Conservation (phyloP, 768 basidiomycete genomes). For the Lactarius trivialis region DNA sequence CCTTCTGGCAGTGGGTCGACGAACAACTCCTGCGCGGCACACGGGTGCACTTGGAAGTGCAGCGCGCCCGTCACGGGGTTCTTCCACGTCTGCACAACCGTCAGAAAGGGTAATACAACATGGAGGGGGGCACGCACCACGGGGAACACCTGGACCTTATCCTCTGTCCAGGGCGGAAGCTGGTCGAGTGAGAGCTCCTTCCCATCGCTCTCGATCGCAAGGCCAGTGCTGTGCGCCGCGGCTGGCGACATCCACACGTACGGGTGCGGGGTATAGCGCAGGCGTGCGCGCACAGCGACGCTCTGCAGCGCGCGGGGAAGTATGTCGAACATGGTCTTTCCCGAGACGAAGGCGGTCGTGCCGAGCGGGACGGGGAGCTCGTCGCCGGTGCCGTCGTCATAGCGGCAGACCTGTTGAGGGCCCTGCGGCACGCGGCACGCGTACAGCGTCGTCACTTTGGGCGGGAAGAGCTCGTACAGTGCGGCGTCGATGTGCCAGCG, state of each 20-base stretch:
- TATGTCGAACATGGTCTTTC: constrained; percentile 76
- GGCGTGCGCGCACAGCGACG: constrained; percentile 64
- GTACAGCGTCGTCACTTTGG: constrained; percentile 78
- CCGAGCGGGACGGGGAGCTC: constrained; percentile 74
- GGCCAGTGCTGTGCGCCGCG: constrained; percentile 61
- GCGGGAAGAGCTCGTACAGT: constrained; percentile 66
- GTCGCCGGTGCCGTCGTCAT: constrained; percentile 83
- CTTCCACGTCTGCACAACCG: constrained; percentile 66
- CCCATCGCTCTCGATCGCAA: constrained; percentile 74
- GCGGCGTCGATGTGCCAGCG: constrained; percentile 91
- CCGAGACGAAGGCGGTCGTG: constrained; percentile 76
- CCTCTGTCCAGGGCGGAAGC: constrained; percentile 79
- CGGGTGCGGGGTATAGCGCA: constrained; percentile 76
- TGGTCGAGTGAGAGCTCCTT: constrained; percentile 57
- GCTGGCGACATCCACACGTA: constrained; percentile 85
- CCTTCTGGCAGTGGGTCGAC: constrained; percentile 67
- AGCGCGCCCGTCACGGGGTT: constrained; percentile 78
- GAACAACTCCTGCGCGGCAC: constrained; percentile 58
- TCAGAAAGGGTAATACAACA: not conserved
- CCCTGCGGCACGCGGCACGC: constrained; percentile 66
- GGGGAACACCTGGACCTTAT: constrained; percentile 65
- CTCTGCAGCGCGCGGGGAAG: constrained; percentile 63
- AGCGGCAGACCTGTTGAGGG: constrained; percentile 52
- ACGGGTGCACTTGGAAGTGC: constrained; percentile 89
- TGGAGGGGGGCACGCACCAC: constrained; percentile 35